Evolutionary conservation across 1,139 yeast species (phyloP).

Genomic region (Nakaseomyces sp.): DNA sequence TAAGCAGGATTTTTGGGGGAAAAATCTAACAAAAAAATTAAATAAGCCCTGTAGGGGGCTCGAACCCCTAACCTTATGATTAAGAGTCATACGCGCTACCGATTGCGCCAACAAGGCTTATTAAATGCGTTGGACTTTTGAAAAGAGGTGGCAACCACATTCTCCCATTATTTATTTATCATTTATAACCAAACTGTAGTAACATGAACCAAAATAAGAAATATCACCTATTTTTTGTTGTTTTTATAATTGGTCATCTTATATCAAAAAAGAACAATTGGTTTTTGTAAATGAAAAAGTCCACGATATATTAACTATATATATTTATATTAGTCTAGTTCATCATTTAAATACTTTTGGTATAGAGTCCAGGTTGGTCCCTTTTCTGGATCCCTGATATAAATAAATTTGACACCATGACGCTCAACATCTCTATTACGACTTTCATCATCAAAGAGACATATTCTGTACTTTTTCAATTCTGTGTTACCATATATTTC

Average conservation of each 20-base stretch:
- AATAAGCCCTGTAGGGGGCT: slow-evolving; percentile 38
- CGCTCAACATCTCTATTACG: slow-evolving; percentile 48
- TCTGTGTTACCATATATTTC: slow-evolving; percentile 36
- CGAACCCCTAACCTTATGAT: slow-evolving; percentile 40
- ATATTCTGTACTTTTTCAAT: slow-evolving; percentile 34
- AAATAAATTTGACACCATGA: slow-evolving; percentile 44
- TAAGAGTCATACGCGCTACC: slow-evolving; percentile 42
- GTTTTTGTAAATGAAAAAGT: no score
- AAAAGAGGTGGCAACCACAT: background rate
- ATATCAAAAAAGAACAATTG: no score
- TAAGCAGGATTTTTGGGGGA: no score
- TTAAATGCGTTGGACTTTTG: background rate
- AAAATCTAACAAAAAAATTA: slow-evolving; percentile 10
- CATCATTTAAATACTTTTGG: slow-evolving; percentile 18
- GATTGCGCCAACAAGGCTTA: slow-evolving; percentile 40
- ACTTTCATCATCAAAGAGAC: slow-evolving; percentile 50
- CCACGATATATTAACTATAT: no score
- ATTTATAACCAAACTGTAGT: no score
- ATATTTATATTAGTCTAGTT: background rate
- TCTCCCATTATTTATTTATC: no score
- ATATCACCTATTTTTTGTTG: no score
- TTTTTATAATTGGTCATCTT: no score
- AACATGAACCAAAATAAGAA: no score
- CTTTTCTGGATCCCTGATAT: slow-evolving; percentile 26
- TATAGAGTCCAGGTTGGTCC: slow-evolving; percentile 31